Evolutionary conservation across 2,329 filamentous ascomycete species (phyloP).

Genomic region (Clarireedia homoeocarpa): DNA sequence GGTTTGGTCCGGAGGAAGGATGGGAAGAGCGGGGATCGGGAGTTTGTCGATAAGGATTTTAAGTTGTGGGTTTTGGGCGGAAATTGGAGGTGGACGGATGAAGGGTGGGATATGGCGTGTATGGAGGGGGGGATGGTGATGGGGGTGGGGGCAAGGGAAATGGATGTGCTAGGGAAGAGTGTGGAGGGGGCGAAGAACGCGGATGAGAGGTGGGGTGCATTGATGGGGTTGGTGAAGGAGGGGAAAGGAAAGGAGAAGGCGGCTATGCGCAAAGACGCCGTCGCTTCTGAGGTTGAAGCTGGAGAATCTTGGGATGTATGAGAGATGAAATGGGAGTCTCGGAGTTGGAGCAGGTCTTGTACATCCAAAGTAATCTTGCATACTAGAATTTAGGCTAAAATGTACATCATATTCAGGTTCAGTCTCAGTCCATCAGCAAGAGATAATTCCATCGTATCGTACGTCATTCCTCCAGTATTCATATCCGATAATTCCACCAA

Average conservation of each 20-base stretch:
- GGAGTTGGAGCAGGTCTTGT: too few species aligned
- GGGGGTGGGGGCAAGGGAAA: background rate
- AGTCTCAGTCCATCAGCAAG: too few species aligned
- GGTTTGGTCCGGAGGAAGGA: slow-evolving; percentile 33
- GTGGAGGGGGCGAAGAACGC: background rate
- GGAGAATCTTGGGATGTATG: background rate
- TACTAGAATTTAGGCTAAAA: too few species aligned
- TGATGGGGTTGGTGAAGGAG: background rate
- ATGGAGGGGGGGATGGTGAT: slow-evolving; percentile 25
- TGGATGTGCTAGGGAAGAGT: background rate
- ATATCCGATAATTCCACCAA: too few species aligned
- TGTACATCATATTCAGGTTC: too few species aligned
- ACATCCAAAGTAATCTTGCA: too few species aligned
- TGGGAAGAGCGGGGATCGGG: slow-evolving; percentile 27
- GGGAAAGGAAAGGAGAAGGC: background rate
- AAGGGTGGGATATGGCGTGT: slow-evolving; percentile 33
- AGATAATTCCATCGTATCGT: too few species aligned
- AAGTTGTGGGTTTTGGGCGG: background rate
- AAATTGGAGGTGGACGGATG: background rate
- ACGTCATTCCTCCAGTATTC: too few species aligned
- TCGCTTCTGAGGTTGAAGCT: background rate
- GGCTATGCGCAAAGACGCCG: background rate
- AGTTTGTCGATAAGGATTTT: slow-evolving; percentile 32
- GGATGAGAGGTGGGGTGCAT: background rate
- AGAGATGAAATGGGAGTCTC: too few species aligned